Evolutionary conservation across 768 basidiomycete species (phyloP), one percentile per base, ranked within the genome.

Genomic region (Cystofilobasidium capitatum): DNA sequence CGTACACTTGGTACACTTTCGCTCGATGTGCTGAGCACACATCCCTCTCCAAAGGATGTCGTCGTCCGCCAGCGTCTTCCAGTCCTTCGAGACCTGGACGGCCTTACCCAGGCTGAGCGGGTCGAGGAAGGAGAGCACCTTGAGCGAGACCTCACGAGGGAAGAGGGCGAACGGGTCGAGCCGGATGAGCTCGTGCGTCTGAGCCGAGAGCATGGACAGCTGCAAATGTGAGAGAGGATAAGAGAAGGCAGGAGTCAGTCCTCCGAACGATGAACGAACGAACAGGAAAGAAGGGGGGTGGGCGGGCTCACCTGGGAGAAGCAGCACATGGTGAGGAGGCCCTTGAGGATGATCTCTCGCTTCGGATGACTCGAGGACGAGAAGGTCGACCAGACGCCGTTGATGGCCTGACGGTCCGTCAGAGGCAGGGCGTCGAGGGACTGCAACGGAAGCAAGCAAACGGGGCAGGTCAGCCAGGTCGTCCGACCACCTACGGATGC

Each of bases 291-390:
- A 14, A 42, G 12, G 29, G 9, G 40, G 39, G 49, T 17, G 1
- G 17, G 44, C 35, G 6, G n/a, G 74, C 75, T 72, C 45, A 78
- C 76, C 58, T 69, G 68, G 40, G 45, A 51, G 68, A 96, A 97
- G 79, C 96, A 98, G 77, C 93, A 98, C 91, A 99, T 98, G 20
- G 96, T 97, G 72, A 99, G 85, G 67, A 99, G 83, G 45, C 96
- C 96, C 73, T 89, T 90, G 58, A 99, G 87, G 75, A 98, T 97
- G 75, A 98, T 85, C 64, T 88, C 90, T 42, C 96, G 84, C 40
- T 89, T 85, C 7, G 88, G 84, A 73, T 97, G 91, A 0, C 91
- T 86, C 1, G 94, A 94, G 0, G 90, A 89, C 24, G 91, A 94
- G 79, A 99, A 99, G 73, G 86, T 91, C 71, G 92, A 88, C 96